Base-by-base conservation (phyloP, 352 stramenopile genomes). In the Globisporangium echinulatum region DNA sequence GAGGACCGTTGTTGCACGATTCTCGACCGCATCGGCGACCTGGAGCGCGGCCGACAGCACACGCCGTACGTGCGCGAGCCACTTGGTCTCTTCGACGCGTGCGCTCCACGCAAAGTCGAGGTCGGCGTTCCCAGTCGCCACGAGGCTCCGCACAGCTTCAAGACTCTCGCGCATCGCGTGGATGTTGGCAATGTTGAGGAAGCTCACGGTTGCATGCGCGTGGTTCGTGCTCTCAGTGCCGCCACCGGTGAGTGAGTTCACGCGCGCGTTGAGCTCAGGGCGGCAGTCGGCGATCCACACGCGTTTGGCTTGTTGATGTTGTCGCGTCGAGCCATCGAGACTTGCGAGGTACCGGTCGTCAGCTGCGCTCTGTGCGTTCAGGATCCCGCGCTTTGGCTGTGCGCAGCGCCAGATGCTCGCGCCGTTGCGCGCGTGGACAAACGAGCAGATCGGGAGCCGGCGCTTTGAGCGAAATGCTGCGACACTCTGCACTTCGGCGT, bases 181-280 rank as follows among this genome's bases (percentile, higher is more conserved):
- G 58, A 98, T 98, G 70, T 98, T 97, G 14, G 84, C 85, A 56
- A 98, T 97, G 64, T 96, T 90, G 14, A 96, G 72, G 60, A 96
- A 97, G 8, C 69, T 84, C 48, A 97, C 70, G 8, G 65, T 74
- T 7, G 83, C 81, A 52, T 96, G 90, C 11, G 72, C 66, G 13
- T 89, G 71, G 53, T 67, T 91, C 5, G 76, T 75, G 56, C 87
- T 96, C 59, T 98, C 92, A 1, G 83, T 96, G 47, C 92, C 92
- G 9, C 91, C 92, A 42, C 92, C 92, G 0, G 85, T 94, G 44
- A 96, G 67, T 48, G 92, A 92, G 63, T 97, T 98, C 36, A 87
- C 88, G 13, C 85, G 75, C 3, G 92, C 87, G 60, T 97, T 97
- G 25, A 98, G 72, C 60, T 96, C 86, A 6, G 87, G 88, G 3